phyloP scores from a whole-genome alignment of 192 early-diverging fungal species.

The Coemansia furcata region DNA sequence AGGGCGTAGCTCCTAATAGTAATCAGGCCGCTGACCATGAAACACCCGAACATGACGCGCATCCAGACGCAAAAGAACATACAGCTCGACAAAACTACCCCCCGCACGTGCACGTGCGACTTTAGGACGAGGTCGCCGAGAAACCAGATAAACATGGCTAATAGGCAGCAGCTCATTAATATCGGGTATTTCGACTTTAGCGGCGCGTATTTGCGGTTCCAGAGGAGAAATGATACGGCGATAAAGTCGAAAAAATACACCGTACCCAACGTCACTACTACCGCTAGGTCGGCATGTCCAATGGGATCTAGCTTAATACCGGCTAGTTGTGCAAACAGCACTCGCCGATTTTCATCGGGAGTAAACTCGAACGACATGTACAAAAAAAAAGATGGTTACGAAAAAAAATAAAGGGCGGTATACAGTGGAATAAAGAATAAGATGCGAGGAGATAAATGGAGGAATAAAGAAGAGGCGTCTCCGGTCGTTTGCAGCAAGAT shows the following conservation, averaged over 20 bases:
- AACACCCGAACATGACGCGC: conserved; percentile 34
- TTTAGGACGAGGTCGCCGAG: conserved; percentile 51
- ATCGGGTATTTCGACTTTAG: conserved; percentile 54
- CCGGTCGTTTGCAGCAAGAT: not conserved
- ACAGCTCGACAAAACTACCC: conserved; percentile 28
- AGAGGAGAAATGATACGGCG: conserved; percentile 29
- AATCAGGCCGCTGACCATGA: conserved; percentile 38
- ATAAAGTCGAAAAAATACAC: conserved; percentile 36
- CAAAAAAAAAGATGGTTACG: not conserved
- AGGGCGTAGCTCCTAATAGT: conserved; percentile 46
- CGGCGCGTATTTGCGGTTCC: conserved; percentile 52
- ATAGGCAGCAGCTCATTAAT: conserved; percentile 38
- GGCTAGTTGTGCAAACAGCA: conserved; percentile 20
- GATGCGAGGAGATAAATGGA: not conserved
- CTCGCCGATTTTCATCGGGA: conserved; percentile 16
- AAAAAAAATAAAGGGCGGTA: not conserved
- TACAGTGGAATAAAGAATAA: not conserved
- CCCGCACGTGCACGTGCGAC: conserved; percentile 40
- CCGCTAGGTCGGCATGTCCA: conserved; percentile 32
- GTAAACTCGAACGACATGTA: conserved; percentile 43
- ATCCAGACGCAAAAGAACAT: conserved; percentile 51
- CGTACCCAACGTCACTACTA: conserved; percentile 21
- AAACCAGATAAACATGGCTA: conserved; percentile 46
- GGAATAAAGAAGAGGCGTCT: not conserved
- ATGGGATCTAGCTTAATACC: conserved; percentile 42